Conservation (phyloP, 2,329 filamentous ascomycete species). For the Fusarium redolens region DNA sequence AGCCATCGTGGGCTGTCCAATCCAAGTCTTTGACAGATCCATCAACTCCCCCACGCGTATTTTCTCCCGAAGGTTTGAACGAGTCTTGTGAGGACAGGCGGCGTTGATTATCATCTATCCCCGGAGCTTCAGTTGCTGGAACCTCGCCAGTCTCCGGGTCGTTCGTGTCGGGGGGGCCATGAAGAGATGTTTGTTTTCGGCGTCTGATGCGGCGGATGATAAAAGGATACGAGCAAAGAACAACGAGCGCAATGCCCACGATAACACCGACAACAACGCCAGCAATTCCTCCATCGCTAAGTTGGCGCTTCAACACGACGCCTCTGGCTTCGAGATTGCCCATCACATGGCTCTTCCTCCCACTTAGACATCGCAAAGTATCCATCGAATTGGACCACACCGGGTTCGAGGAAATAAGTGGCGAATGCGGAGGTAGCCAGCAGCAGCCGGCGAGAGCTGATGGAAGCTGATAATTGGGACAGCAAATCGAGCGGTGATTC, state of each 20-base stretch:
- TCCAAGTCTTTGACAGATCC: slow-evolving; percentile 43
- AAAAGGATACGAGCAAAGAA: slow-evolving; percentile 55
- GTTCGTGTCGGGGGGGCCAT: slow-evolving; percentile 26
- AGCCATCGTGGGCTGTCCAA: slow-evolving; percentile 39
- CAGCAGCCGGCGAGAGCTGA: slow-evolving; percentile 39
- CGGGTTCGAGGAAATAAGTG: slow-evolving; percentile 20
- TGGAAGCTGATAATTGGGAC: slow-evolving; percentile 25
- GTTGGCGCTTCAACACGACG: slow-evolving; percentile 42
- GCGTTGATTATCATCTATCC: slow-evolving; percentile 39
- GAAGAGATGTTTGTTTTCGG: slow-evolving; percentile 41
- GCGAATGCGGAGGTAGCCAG: slow-evolving; percentile 25
- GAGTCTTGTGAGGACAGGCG: slow-evolving; percentile 54
- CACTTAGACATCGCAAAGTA: slow-evolving; percentile 30
- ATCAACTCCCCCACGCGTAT: slow-evolving; percentile 44
- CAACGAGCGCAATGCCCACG: slow-evolving; percentile 48
- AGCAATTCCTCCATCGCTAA: slow-evolving; percentile 52
- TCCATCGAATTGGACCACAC: slow-evolving; percentile 36
- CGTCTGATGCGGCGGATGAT: slow-evolving; percentile 49
- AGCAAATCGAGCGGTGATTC: slow-evolving; percentile 20
- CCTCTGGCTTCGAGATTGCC: slow-evolving; percentile 33
- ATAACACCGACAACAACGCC: slow-evolving; percentile 53
- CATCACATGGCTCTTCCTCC: slow-evolving; percentile 42
- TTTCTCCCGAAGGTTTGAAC: slow-evolving; percentile 46
- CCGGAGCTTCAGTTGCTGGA: slow-evolving; percentile 22
- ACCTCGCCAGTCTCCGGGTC: slow-evolving; percentile 49